These are phyloP conservation scores for Scleromitrula shiraiana DNA, from an alignment of 2,329 filamentous ascomycete species.

Conservation along the genomic window DNA sequence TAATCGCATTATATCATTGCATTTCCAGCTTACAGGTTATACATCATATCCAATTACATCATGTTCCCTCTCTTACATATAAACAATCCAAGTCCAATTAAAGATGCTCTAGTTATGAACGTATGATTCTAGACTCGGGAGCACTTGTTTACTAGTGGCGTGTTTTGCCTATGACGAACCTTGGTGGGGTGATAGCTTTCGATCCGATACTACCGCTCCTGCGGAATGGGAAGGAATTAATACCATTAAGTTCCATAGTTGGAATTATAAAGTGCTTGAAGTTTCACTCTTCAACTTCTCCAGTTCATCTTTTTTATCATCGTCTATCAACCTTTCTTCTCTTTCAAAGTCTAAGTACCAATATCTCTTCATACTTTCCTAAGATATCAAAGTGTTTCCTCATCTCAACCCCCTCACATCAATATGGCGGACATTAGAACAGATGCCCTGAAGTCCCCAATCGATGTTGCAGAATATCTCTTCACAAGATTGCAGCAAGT, in stretches of 20 bases:
- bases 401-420: background rate
- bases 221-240: background rate
- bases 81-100: background rate
- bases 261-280: background rate
- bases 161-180: background rate
- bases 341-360: background rate
- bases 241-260: background rate
- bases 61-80: background rate
- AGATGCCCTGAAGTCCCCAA: slow-evolving; percentile 32
- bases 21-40: background rate
- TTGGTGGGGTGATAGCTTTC: background rate
- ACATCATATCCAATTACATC: background rate
- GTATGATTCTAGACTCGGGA: too few species aligned
- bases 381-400: background rate
- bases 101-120: too few species aligned
- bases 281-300: background rate
- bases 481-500: slow-evolving; percentile 57
- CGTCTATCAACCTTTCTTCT: background rate
- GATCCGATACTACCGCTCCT: background rate
- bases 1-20: background rate
- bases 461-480: slow-evolving; percentile 60
- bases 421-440: slow-evolving; percentile 34
- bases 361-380: too few species aligned
- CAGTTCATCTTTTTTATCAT: background rate
- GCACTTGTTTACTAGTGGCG: background rate